phyloP scores from a whole-genome alignment of 495 filamentous ascomycete species.

The Podospora didyma region DNA sequence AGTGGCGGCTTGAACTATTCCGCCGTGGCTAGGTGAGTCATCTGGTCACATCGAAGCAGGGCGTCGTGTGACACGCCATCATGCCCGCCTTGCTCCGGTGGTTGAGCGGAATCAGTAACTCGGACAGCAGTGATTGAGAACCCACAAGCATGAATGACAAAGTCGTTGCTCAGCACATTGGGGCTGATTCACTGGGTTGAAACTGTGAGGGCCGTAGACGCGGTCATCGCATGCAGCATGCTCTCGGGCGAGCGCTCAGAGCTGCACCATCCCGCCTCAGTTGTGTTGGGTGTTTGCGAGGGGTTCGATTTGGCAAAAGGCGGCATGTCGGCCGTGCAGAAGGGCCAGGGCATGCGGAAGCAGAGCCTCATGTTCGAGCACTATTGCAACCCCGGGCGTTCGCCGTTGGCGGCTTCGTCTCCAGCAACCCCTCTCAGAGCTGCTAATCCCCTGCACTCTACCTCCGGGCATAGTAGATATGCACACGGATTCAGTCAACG shows the following conservation, averaged over 20 bases:
- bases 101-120: background rate
- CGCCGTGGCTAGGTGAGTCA: background rate
- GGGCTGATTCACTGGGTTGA: background rate
- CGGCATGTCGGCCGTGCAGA: no score
- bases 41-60: background rate
- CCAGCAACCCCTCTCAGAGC: no score
- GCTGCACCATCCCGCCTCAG: no score
- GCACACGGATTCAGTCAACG: background rate
- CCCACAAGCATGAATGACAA: background rate
- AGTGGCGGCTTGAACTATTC: background rate
- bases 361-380: no score
- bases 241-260: no score
- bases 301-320: no score
- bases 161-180: background rate
- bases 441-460: background rate
- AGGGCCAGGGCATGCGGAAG: no score
- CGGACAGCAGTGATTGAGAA: background rate
- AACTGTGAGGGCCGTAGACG: background rate
- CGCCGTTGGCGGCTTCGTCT: no score
- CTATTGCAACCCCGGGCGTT: no score
- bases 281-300: no score
- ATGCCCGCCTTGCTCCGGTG: background rate
- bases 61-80: background rate
- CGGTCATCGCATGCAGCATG: background rate
- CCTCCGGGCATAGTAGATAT: background rate